Evolutionary conservation across 331 rosid genomes (phyloP).

Genomic region (Prunus yedoensis): DNA sequence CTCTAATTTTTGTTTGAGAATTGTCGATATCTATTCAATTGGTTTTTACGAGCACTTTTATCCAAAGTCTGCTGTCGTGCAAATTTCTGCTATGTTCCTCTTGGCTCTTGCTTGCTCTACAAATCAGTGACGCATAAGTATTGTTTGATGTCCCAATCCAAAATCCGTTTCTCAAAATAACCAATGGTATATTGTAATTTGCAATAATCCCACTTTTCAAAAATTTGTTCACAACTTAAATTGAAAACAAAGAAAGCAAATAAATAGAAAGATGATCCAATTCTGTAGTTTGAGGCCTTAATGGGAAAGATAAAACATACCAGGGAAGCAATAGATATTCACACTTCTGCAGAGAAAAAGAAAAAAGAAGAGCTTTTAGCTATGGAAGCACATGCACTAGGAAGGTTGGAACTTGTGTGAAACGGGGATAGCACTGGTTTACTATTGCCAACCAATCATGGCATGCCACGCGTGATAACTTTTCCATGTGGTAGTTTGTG

Average conservation of each 20-base stretch:
- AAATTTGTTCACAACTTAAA: too few relatives aligned
- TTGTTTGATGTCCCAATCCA: not conserved
- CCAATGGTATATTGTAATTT: too few relatives aligned
- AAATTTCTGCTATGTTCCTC: not conserved
- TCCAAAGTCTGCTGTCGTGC: not conserved
- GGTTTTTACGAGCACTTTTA: slow-evolving; percentile 7
- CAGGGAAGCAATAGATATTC: not conserved
- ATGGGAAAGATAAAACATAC: not conserved
- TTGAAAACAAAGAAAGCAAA: too few relatives aligned
- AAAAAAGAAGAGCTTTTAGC: not conserved
- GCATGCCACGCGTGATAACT: too few relatives aligned
- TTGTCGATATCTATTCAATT: slow-evolving; percentile 46
- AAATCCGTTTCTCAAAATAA: not conserved
- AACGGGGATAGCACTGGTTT: too few relatives aligned
- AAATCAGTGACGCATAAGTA: not conserved
- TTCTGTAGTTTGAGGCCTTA: not conserved
- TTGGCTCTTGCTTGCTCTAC: not conserved
- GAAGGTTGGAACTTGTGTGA: not conserved
- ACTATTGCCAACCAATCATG: too few relatives aligned
- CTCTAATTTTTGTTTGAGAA: slow-evolving; percentile 31
- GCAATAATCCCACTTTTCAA: too few relatives aligned
- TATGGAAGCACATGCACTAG: not conserved
- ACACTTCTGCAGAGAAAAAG: not conserved
- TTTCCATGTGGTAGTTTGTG: too few relatives aligned
- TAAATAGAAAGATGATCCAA: too few relatives aligned